A percentile compares a stretch with the other conserved stretches of the same genome.
These are phyloP conservation scores for Naganishia vaughanmartiniae DNA, from an alignment of 768 basidiomycete species.

Conservation along the genomic window DNA sequence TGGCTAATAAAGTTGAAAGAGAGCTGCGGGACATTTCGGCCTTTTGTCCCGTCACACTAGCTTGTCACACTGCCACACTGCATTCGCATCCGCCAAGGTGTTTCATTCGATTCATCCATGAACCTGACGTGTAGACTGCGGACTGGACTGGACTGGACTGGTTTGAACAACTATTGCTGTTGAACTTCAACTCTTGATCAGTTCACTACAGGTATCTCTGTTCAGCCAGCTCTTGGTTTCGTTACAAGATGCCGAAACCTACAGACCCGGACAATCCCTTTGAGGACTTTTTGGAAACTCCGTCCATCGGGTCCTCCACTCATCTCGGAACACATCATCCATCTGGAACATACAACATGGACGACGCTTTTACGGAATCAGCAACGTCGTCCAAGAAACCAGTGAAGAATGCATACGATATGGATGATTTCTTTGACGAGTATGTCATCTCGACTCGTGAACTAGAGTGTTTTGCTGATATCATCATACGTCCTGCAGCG, in stretches of 20 bases:
- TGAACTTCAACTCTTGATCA: neutral
- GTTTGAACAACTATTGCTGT: neutral
- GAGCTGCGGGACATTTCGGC: neutral
- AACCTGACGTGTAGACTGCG: neutral
- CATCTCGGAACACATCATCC: conserved; percentile 28
- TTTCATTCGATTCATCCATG: neutral
- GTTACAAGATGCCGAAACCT: neutral
- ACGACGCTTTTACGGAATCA: conserved; percentile 2
- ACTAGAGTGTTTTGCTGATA: neutral
- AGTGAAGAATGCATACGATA: conserved; percentile 28
- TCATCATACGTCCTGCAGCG: conserved; percentile 30
- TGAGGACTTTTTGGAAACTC: conserved; percentile 43
- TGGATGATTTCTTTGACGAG: conserved; percentile 53
- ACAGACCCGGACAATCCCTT: conserved; percentile 40
- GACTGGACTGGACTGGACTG: too few relatives aligned
- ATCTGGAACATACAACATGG: conserved; percentile 21
- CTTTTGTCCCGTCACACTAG: neutral
- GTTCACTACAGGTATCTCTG: neutral
- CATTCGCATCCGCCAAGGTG: neutral
- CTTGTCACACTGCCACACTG: too few relatives aligned
- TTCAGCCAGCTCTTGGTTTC: neutral
- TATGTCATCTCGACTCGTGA: conserved; percentile 17
- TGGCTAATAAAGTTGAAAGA: neutral
- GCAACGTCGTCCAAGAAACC: neutral
- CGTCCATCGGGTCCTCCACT: conserved; percentile 36